These are phyloP conservation scores for Viridothelium virens DNA, from an alignment of 495 filamentous ascomycete species.

Conservation along the genomic window DNA sequence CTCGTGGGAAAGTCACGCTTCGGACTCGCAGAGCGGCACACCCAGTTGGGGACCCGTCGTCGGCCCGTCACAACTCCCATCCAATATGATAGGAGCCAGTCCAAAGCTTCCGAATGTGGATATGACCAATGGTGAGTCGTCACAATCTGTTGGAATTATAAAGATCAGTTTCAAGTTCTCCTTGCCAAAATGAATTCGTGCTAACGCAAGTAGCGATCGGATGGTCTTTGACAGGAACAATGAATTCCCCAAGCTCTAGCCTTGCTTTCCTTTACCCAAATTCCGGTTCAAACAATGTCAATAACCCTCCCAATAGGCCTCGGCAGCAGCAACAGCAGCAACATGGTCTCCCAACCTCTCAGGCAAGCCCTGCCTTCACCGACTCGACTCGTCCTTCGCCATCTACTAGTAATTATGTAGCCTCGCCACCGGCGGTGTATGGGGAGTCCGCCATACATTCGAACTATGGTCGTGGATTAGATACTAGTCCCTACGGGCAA, in stretches of 20 bases:
- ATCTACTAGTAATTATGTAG: background rate
- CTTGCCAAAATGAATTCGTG: background rate
- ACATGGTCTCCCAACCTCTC: conserved; percentile 9
- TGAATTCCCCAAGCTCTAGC: conserved; percentile 72
- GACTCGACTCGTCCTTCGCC: background rate
- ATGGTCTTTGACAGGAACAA: conserved; percentile 72
- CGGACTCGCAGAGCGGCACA: conserved; percentile 17
- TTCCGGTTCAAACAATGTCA: conserved; percentile 25
- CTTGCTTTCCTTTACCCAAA: conserved; percentile 65
- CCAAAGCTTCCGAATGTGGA: conserved; percentile 14
- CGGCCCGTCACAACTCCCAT: conserved; percentile 28
- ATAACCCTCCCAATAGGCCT: conserved; percentile 20
- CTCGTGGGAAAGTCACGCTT: conserved; percentile 29
- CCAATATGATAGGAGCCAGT: conserved; percentile 25
- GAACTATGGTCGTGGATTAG: background rate
- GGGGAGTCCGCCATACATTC: background rate
- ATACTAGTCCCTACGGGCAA: background rate
- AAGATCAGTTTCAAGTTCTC: background rate
- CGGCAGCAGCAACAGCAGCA: conserved; percentile 8
- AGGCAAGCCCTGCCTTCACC: conserved; percentile 19
- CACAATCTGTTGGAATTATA: background rate
- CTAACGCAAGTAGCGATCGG: conserved; percentile 48
- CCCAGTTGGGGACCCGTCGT: conserved; percentile 27
- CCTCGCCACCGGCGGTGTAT: background rate
- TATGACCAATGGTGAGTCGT: conserved; percentile 22